Percentiles rank a stretch among this genome's conserved stretches.
These are phyloP conservation scores for Apiotrichum gamsii DNA, from an alignment of 1,284 basidiomycete genomes.

Conservation along the genomic window DNA sequence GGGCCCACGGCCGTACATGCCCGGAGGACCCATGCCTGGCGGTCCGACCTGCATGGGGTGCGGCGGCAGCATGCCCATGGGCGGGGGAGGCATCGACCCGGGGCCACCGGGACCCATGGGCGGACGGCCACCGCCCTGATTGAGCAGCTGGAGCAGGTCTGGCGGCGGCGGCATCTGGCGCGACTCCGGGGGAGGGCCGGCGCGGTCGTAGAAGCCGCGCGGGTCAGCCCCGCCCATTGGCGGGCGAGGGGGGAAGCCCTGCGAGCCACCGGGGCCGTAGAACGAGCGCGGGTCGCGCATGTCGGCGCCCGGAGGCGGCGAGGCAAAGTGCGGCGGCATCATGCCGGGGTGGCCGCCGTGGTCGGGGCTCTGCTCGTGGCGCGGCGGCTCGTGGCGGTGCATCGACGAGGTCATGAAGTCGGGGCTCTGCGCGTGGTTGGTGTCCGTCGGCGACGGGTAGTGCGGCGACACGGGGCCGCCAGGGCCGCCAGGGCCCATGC, in stretches of 20 bases:
- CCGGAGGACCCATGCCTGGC: neutral
- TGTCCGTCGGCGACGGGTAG: slow-evolving; percentile 9
- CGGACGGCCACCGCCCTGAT: slow-evolving; percentile 8
- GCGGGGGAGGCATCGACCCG: slow-evolving; percentile 11
- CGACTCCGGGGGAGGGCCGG: neutral
- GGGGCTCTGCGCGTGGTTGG: neutral
- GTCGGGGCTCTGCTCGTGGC: slow-evolving; percentile 4
- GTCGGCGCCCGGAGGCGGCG: slow-evolving; percentile 12
- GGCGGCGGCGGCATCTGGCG: slow-evolving; percentile 2
- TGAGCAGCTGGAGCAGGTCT: slow-evolving; percentile 28
- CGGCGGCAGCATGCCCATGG: slow-evolving; percentile 20
- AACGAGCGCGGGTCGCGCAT: slow-evolving; percentile 2
- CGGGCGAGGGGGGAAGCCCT: slow-evolving; percentile 2
- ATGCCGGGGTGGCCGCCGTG: slow-evolving; percentile 2
- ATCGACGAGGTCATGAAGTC: slow-evolving; percentile 8
- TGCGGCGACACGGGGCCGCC: slow-evolving; percentile 3
- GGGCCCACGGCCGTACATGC: slow-evolving; percentile 12
- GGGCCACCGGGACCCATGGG: slow-evolving; percentile 1
- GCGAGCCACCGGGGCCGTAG: slow-evolving; percentile 1
- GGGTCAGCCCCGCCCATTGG: slow-evolving; percentile 3
- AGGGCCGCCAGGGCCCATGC: slow-evolving; percentile 8
- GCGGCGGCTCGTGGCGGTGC: slow-evolving; percentile 4
- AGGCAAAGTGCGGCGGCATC: slow-evolving; percentile 12
- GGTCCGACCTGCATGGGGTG: slow-evolving; percentile 9
- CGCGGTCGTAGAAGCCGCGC: slow-evolving; percentile 7